Conservation (phyloP, 177 flowering plant species). For the Telopea speciosissima region DNA sequence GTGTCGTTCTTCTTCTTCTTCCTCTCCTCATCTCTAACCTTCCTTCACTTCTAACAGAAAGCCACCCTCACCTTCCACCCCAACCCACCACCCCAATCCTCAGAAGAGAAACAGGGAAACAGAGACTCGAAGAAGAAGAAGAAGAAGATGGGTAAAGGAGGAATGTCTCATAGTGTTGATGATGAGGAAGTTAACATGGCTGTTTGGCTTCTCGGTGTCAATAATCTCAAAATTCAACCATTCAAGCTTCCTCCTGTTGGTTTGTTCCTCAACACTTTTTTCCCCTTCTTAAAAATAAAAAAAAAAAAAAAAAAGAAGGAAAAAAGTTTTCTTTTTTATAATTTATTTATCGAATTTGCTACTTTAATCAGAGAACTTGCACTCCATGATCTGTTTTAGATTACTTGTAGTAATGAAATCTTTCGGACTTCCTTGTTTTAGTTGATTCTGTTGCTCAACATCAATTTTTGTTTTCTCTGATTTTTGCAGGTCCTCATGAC, state of each 20-base stretch:
- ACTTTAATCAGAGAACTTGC: background rate
- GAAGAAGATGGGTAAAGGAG: constrained; percentile 65
- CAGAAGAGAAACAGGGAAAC: constrained; percentile 7
- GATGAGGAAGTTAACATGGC: constrained; percentile 70
- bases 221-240: constrained; percentile 85
- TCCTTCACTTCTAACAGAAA: too few species aligned
- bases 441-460: background rate
- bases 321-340: too few species aligned
- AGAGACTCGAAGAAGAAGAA: too few species aligned
- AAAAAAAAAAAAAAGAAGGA: too few species aligned
- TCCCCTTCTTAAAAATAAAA: background rate
- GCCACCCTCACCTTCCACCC: too few species aligned
- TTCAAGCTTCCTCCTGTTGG: constrained; percentile 87
- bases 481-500: constrained; percentile 66
- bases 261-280: constrained; percentile 9
- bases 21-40: too few species aligned
- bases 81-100: background rate
- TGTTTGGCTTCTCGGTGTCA: constrained; percentile 85
- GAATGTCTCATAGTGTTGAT: constrained; percentile 38
- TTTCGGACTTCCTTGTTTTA: background rate
- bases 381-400: background rate
- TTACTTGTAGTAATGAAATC: background rate
- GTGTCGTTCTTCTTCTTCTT: too few species aligned
- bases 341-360: too few species aligned
- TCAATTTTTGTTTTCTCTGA: background rate